phyloP scores from a whole-genome alignment of 2,329 filamentous ascomycete genomes.

The Colletotrichum neosansevieriae region DNA sequence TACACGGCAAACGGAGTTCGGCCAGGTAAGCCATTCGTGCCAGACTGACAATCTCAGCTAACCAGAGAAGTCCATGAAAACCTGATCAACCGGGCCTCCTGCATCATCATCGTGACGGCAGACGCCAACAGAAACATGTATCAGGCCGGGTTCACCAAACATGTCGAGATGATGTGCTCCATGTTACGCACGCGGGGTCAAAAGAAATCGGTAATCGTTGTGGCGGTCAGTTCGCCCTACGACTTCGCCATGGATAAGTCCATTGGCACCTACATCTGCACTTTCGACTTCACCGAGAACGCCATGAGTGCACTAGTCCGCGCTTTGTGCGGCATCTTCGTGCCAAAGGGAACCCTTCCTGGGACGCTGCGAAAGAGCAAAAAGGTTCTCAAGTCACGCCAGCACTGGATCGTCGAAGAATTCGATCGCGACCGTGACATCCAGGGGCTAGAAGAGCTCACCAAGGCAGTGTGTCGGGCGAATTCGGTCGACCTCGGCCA shows the following conservation, averaged over 20 bases:
- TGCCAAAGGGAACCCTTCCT: slow-evolving; percentile 69
- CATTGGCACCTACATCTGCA: slow-evolving; percentile 93
- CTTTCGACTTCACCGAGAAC: slow-evolving; percentile 95
- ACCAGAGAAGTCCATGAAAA: slow-evolving; percentile 80
- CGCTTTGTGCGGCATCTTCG: slow-evolving; percentile 82
- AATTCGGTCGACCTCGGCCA: slow-evolving; percentile 76
- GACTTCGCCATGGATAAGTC: slow-evolving; percentile 94
- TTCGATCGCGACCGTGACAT: slow-evolving; percentile 86
- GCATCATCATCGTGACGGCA: slow-evolving; percentile 90
- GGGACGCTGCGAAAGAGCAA: slow-evolving; percentile 88
- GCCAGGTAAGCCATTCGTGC: slow-evolving; percentile 61
- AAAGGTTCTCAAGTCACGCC: slow-evolving; percentile 87
- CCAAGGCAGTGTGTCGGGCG: slow-evolving; percentile 76
- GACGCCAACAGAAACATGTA: slow-evolving; percentile 96
- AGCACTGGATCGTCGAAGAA: slow-evolving; percentile 93
- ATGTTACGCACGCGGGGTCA: slow-evolving; percentile 81
- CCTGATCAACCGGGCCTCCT: slow-evolving; percentile 87
- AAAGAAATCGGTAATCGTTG: slow-evolving; percentile 90
- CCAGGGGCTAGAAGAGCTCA: slow-evolving; percentile 78
- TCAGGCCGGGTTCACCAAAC: slow-evolving; percentile 94
- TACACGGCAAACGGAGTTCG: slow-evolving; percentile 94
- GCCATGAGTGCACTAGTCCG: slow-evolving; percentile 87
- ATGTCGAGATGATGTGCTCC: slow-evolving; percentile 94
- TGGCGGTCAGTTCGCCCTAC: slow-evolving; percentile 94
- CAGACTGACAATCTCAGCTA: slow-evolving; percentile 15